Evolutionary conservation across 2,329 filamentous ascomycete genomes (phyloP).

Genomic region (Alternaria triticina): DNA sequence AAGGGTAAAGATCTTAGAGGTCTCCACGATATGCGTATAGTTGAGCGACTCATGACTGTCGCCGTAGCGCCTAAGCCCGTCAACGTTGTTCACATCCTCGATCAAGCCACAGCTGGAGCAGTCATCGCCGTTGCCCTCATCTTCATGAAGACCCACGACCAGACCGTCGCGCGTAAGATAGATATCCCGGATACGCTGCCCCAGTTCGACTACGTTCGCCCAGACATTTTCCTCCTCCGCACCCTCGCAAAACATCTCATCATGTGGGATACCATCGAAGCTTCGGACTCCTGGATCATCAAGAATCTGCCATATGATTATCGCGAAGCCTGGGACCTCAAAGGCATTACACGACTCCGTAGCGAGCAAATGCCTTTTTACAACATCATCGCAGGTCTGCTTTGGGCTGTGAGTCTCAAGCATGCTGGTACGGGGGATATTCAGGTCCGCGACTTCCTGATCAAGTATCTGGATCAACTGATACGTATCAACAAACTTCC

Average conservation of each 20-base stretch:
- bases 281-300: conserved; percentile 76
- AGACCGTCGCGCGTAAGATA: conserved; percentile 85
- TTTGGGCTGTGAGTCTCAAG: conserved; percentile 66
- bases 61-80: conserved; percentile 91
- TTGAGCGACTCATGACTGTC: conserved; percentile 83
- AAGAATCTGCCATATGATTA: conserved; percentile 75
- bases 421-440: conserved; percentile 61
- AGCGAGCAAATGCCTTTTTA: conserved; percentile 91
- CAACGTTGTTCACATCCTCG: conserved; percentile 88
- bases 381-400: conserved; percentile 87
- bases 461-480: conserved; percentile 86
- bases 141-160: conserved; percentile 96
- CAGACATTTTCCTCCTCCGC: conserved; percentile 87
- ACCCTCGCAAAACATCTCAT: conserved; percentile 91
- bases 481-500: conserved; percentile 75
- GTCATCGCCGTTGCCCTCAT: conserved; percentile 89
- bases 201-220: conserved; percentile 94
- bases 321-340: conserved; percentile 66
- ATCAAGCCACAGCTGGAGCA: conserved; percentile 91
- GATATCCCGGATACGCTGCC: conserved; percentile 88
- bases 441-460: conserved; percentile 77
- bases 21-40: conserved; percentile 90
- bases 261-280: conserved; percentile 84
- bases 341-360: conserved; percentile 66
- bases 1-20: conserved; percentile 88